Base-by-base conservation (phyloP, 768 basidiomycete species). In the Mycena filopes region DNA sequence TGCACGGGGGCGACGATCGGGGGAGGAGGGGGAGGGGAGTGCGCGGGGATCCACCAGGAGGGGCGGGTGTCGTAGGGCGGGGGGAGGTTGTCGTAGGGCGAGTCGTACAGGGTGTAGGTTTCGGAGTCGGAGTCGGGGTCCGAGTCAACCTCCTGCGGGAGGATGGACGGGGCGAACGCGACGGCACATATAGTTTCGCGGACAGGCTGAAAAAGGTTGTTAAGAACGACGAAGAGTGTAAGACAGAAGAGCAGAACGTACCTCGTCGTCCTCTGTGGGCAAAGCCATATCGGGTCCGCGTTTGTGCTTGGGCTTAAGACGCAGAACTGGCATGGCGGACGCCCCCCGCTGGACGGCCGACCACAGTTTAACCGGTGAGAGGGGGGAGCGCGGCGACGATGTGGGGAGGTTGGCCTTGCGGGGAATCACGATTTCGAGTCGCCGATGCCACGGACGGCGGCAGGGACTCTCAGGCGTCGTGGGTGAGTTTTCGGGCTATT, bases 21-120 rank as follows among this genome's bases (percentile, higher is more conserved):
- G 4, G 38, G 23, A 6, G 48, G 2, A 26, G 46, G 16, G 26
- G 31, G 33, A 16, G 41, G 59, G 9, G 48, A 49, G 49, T 16
- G 26, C 12, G 59, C 18, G 26, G 59, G 31, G 49, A 48, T 28
- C 23, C n/a, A 36, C 57, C 41, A 59, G 18, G 57, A 21, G 18
- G 58, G 11, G 28, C n/a, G 6, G 18, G 41, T 9, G 20, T 2
- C 23, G 38, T 41, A 38, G 7, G 28, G 47, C 2, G 2, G 11
- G 10, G 49, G 40, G 29, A 13, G 50, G 31, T 45, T 38, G 6
- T 21, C 21, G 23, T 43, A 36, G 36, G 36, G 50, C 10, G 16
- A 21, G 8, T 18, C 41, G 18, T 15, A 36, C 15, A 2, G 10
- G 2, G 36, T 36, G 36, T 36, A 15, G 36, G 9, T 15, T 10